Evolutionary conservation across 495 filamentous ascomycete species (phyloP), one percentile per base, ranked within the genome.

Genomic region (Tuber aestivum): DNA sequence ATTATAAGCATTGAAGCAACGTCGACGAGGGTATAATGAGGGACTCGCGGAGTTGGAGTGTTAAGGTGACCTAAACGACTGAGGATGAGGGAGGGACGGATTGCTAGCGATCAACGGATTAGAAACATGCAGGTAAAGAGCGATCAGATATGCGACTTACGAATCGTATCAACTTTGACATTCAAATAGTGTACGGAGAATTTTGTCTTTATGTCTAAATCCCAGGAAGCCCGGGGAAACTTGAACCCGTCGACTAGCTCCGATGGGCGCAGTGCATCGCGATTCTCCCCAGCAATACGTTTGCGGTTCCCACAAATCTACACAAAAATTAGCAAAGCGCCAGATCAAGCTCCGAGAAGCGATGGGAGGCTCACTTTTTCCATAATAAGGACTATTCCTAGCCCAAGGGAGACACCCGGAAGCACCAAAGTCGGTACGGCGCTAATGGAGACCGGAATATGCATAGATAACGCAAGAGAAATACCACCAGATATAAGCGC

Each of bases 1-100:
- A 12, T 0, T n/a, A n/a, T n/a, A n/a, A n/a, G n/a, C n/a, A 0
- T 3, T n/a, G 8, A 12, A 8, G 0, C n/a, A 56, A 2, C n/a
- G n/a, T n/a, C 4, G 50, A 27, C 3, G 3, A 3, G 3, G n/a
- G 50, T 56, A 27, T 10, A 27, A 12, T 23, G 3, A 12, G 8
- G 8, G 50, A 56, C 10, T 0, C 0, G 23, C 14, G n/a, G n/a
- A n/a, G 50, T 10, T 48, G 3, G 45, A 6, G 6, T 18, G 21
- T 23, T 8, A 5, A 21, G 20, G 45, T 21, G 4, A 4, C 9
- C 1, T 20, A 6, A 40, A 40, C 7, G 2, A 40, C 38, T 3
- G 38, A 40, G 38, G 38, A 20, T 8, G 9, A 23, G 5, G 20
- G 16, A 9, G 21, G 21, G 20, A 8, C 6, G 45, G 45, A 23